Evolutionary conservation across 768 basidiomycete species (phyloP).

Genomic region (Lactifluus rugatus): DNA sequence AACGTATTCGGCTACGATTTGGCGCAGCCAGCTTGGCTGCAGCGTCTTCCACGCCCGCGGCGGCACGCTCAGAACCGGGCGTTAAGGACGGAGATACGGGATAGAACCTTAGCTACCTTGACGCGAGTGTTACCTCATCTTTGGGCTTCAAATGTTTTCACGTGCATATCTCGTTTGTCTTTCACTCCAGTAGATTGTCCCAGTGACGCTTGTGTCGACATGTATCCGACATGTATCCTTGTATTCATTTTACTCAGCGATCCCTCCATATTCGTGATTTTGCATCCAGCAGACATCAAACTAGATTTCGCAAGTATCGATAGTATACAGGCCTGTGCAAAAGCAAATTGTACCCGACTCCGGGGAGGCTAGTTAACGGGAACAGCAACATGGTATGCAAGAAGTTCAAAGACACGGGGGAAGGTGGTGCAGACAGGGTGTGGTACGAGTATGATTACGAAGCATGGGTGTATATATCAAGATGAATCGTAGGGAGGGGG

Average conservation of each 20-base stretch:
- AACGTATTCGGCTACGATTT: constrained; percentile 70
- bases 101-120: constrained; percentile 26
- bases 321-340: constrained; percentile 25
- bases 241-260: constrained; percentile 10
- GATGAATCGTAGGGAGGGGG: constrained; percentile 12
- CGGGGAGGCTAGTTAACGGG: constrained; percentile 23
- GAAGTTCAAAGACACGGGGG: constrained; percentile 21
- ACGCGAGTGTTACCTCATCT: not conserved
- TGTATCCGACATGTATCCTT: constrained; percentile 18
- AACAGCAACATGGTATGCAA: constrained; percentile 26
- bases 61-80: constrained; percentile 50
- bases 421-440: constrained; percentile 20
- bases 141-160: constrained; percentile 6
- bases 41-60: constrained; percentile 23
- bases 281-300: constrained; percentile 12
- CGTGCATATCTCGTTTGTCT: constrained; percentile 3
- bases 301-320: constrained; percentile 19
- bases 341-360: constrained; percentile 23
- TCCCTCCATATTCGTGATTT: not conserved
- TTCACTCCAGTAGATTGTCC: constrained; percentile 1
- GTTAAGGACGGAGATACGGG: constrained; percentile 71
- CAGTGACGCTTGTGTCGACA: constrained; percentile 9
- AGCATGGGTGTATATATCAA: constrained; percentile 18
- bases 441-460: constrained; percentile 23
- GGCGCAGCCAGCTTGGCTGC: constrained; percentile 37